Evolutionary conservation across 768 basidiomycete species (phyloP).

Genomic region (Mycena alexandri): DNA sequence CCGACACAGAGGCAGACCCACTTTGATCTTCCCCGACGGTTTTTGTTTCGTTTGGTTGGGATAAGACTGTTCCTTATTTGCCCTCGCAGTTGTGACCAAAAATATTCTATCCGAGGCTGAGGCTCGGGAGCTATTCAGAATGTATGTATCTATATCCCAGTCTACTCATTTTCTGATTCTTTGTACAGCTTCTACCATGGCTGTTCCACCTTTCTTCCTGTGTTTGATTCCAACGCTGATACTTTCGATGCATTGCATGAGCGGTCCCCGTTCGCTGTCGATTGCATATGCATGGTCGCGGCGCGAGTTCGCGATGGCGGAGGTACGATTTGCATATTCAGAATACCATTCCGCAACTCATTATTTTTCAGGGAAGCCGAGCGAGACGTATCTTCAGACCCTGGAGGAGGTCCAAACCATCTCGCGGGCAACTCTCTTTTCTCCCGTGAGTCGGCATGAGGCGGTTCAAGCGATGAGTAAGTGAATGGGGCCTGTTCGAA

Average conservation of each 20-base stretch:
- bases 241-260: conserved; percentile 89
- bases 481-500: conserved; percentile 45
- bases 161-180: conserved; percentile 25
- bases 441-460: conserved; percentile 86
- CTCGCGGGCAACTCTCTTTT: conserved; percentile 88
- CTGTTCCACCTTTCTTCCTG: conserved; percentile 91
- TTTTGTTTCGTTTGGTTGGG: conserved; percentile 33
- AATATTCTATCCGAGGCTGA: conserved; percentile 84
- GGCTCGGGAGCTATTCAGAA: conserved; percentile 87
- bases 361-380: conserved; percentile 68
- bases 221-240: conserved; percentile 87
- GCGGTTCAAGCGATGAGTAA: conserved; percentile 94
- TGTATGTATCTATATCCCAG: conserved; percentile 63
- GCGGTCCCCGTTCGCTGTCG: conserved; percentile 93
- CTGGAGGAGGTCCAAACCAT: conserved; percentile 89
- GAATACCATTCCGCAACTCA: conserved; percentile 27
- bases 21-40: conserved; percentile 86
- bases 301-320: conserved; percentile 92
- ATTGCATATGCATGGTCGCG: conserved; percentile 94
- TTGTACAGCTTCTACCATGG: conserved; percentile 85
- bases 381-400: conserved; percentile 79
- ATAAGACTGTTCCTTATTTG: conserved; percentile 11
- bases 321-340: conserved; percentile 60
- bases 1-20: conserved; percentile 69
- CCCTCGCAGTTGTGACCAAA: conserved; percentile 81